Conservation (phyloP, 306 rosid species). For the Arachis stenosperma region DNA sequence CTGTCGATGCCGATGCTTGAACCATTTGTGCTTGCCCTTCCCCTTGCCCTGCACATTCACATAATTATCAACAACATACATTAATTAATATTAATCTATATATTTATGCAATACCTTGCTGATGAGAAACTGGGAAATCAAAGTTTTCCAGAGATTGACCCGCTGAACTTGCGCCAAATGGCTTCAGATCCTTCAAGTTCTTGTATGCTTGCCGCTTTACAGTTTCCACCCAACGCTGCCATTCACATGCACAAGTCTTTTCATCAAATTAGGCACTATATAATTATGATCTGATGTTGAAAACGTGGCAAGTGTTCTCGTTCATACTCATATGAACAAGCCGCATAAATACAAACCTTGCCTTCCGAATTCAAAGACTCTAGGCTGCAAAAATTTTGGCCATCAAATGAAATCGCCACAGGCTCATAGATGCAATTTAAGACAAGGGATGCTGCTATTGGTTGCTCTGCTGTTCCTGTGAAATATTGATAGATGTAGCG, state of each 20-base stretch:
- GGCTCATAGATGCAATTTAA: conserved; percentile 48
- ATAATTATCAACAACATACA: too few relatives aligned
- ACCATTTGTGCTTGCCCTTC: conserved; percentile 3
- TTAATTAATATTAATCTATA: too few relatives aligned
- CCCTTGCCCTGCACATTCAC: conserved; percentile 30
- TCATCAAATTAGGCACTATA: too few relatives aligned
- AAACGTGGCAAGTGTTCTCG: too few relatives aligned
- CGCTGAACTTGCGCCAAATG: not conserved
- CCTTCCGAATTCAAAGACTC: conserved; percentile 7
- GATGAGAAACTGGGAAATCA: conserved; percentile 2
- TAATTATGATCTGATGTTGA: too few relatives aligned
- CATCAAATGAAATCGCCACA: conserved; percentile 34
- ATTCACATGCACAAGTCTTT: not conserved
- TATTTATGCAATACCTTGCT: conserved; percentile 44
- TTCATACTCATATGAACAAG: not conserved
- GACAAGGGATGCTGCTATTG: not conserved
- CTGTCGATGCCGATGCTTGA: conserved; percentile 22
- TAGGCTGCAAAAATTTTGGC: conserved; percentile 4
- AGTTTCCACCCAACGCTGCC: conserved; percentile 40
- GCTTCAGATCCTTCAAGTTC: conserved; percentile 26
- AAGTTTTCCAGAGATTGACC: conserved; percentile 27
- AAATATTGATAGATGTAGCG: conserved; percentile 18
- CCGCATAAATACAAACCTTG: conserved; percentile 22
- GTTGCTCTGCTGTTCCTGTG: not conserved
- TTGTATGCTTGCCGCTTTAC: conserved; percentile 20